Evolutionary conservation across 495 filamentous ascomycete genomes (phyloP).

Genomic region (Talaromyces trachyspermus): DNA sequence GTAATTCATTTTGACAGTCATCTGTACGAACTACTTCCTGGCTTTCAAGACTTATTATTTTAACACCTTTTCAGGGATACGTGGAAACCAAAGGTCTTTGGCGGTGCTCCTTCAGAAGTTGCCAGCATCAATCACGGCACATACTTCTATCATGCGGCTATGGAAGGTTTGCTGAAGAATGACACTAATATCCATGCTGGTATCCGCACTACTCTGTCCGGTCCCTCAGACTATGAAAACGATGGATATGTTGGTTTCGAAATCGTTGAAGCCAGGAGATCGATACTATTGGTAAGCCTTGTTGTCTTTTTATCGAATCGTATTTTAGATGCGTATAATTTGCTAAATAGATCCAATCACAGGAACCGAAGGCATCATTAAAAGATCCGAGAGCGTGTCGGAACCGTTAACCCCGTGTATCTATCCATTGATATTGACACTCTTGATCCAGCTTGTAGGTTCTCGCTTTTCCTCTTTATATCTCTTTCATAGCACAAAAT

Average conservation of each 20-base stretch:
- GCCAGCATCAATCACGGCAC: slow-evolving; percentile 82
- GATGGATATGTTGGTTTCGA: slow-evolving; percentile 79
- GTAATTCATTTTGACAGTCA: slow-evolving; percentile 72
- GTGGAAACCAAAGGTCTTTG: slow-evolving; percentile 65
- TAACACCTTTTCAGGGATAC: slow-evolving; percentile 45
- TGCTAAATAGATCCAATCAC: background rate
- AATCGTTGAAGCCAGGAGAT: slow-evolving; percentile 77
- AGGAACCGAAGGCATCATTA: slow-evolving; percentile 57
- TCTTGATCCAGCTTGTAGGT: slow-evolving; percentile 72
- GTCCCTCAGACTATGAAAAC: slow-evolving; percentile 68
- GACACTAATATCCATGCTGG: slow-evolving; percentile 82
- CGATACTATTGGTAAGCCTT: slow-evolving; percentile 58
- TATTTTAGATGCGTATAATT: background rate
- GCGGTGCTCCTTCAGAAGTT: slow-evolving; percentile 52
- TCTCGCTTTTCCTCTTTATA: background rate
- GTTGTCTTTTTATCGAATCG: background rate
- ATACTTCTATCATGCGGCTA: slow-evolving; percentile 63
- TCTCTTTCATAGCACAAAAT: background rate
- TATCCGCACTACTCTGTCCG: slow-evolving; percentile 69
- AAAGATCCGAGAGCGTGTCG: slow-evolving; percentile 70
- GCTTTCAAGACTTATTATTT: slow-evolving; percentile 5
- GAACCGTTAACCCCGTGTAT: slow-evolving; percentile 66
- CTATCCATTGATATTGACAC: slow-evolving; percentile 86
- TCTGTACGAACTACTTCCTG: slow-evolving; percentile 31
- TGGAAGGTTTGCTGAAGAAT: slow-evolving; percentile 70